Evolutionary conservation across 1,284 basidiomycete species (phyloP).

Genomic region (Pseudozyma tsukubaensis): DNA sequence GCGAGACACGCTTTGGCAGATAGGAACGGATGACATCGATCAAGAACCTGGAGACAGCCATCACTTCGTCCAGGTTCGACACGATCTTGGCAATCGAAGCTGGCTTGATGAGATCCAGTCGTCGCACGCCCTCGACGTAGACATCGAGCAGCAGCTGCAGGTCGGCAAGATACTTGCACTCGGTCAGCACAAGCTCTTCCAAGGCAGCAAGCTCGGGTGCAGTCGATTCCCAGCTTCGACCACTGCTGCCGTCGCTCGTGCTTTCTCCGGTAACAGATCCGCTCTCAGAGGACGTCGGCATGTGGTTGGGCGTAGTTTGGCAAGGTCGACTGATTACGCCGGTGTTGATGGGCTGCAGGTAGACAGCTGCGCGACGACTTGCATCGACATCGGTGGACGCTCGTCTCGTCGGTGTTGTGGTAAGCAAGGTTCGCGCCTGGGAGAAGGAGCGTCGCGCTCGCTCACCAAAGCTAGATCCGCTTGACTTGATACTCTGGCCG

Average conservation of each 20-base stretch:
- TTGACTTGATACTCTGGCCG: constrained; percentile 2
- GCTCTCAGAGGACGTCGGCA: neutral
- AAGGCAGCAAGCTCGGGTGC: constrained; percentile 24
- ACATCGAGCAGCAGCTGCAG: constrained; percentile 26
- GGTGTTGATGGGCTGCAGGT: constrained; percentile 19
- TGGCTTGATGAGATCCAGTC: constrained; percentile 15
- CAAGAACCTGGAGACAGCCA: constrained; percentile 19
- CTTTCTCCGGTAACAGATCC: constrained; percentile 4
- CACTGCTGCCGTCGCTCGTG: constrained; percentile 16
- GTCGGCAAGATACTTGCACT: constrained; percentile 26
- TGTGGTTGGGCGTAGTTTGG: constrained; percentile 17
- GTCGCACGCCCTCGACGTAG: constrained; percentile 22
- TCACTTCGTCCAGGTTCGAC: constrained; percentile 29
- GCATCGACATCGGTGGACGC: constrained; percentile 2
- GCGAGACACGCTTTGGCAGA: constrained; percentile 5
- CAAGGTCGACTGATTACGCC: constrained; percentile 17
- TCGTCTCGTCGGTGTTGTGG: constrained; percentile 4
- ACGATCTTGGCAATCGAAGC: constrained; percentile 19
- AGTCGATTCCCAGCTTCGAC: constrained; percentile 17
- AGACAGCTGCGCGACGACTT: constrained; percentile 10
- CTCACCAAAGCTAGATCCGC: constrained; percentile 18
- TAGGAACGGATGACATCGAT: constrained; percentile 14
- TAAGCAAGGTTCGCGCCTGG: constrained; percentile 15
- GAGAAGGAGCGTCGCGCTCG: constrained; percentile 19
- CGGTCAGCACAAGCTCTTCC: constrained; percentile 25